Evolutionary conservation across 129 eudicot genomes (phyloP).

Genomic region (Centaurea solstitialis): DNA sequence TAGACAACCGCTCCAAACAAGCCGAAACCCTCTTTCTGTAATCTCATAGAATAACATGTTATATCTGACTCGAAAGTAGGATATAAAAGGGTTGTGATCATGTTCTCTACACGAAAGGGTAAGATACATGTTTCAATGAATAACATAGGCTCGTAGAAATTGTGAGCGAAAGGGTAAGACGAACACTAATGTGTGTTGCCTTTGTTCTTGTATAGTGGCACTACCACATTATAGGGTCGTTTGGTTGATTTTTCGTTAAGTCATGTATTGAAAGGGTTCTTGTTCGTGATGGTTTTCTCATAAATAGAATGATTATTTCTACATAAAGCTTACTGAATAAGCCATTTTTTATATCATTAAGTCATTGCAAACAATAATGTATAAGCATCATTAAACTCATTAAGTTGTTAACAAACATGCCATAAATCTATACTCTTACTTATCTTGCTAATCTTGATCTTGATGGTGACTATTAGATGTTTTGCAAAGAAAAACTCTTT

Average conservation of each 20-base stretch:
- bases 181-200: not conserved
- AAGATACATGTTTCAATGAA: not conserved
- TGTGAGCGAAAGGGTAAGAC: not conserved
- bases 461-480: not conserved
- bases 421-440: too few species aligned
- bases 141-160: not conserved
- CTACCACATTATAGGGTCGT: not conserved
- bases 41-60: too few species aligned
- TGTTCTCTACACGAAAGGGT: not conserved
- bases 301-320: too few species aligned
- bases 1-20: too few species aligned
- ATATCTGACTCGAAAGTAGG: not conserved
- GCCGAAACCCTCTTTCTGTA: too few species aligned
- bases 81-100: not conserved
- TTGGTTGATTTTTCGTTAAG: too few species aligned
- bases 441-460: not conserved
- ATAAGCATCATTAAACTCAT: too few species aligned
- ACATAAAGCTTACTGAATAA: not conserved
- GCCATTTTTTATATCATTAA: not conserved
- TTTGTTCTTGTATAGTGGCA: not conserved
- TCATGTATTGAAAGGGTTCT: too few species aligned
- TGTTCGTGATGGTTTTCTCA: too few species aligned
- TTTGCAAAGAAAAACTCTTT: not conserved
- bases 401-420: too few species aligned
- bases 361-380: not conserved